These are phyloP conservation scores for Radiomyces spectabilis DNA, from an alignment of 192 early-diverging fungal genomes.

Conservation along the genomic window DNA sequence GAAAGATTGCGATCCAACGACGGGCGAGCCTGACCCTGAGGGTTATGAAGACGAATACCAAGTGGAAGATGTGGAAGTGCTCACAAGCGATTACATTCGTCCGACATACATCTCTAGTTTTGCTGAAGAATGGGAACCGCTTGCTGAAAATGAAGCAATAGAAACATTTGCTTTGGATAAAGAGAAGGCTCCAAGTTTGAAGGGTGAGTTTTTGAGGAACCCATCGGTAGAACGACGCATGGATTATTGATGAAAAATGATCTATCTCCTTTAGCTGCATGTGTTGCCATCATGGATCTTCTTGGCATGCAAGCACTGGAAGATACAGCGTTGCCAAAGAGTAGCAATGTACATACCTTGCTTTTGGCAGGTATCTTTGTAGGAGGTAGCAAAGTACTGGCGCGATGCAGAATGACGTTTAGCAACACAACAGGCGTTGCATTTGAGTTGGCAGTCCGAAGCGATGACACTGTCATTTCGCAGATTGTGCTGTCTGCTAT, in stretches of 20 bases:
- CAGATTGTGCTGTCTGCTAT: constrained; percentile 77
- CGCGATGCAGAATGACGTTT: constrained; percentile 84
- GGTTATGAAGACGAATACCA: constrained; percentile 95
- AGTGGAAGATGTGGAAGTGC: constrained; percentile 81
- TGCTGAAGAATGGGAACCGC: constrained; percentile 67
- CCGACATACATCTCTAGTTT: constrained; percentile 83
- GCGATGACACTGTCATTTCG: constrained; percentile 55
- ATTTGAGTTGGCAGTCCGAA: constrained; percentile 83
- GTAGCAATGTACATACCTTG: constrained; percentile 76
- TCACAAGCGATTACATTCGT: constrained; percentile 83
- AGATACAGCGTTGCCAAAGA: constrained; percentile 59
- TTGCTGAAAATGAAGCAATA: constrained; percentile 62
- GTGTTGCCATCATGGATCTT: constrained; percentile 59
- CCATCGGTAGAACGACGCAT: neutral
- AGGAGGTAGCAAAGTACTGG: constrained; percentile 67
- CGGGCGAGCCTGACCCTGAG: constrained; percentile 86
- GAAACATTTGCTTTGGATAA: constrained; percentile 87
- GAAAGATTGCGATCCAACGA: constrained; percentile 93
- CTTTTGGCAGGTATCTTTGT: constrained; percentile 82
- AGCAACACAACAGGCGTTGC: constrained; percentile 79
- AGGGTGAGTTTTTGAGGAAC: constrained; percentile 41
- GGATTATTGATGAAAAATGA: neutral
- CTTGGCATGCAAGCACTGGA: constrained; percentile 87
- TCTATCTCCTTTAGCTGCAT: constrained; percentile 46
- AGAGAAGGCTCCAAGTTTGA: constrained; percentile 60